A percentile compares a stretch with the other conserved stretches of the same genome.
phyloP scores from a whole-genome alignment of 2,329 filamentous ascomycete genomes.

The Beauveria varroae region DNA sequence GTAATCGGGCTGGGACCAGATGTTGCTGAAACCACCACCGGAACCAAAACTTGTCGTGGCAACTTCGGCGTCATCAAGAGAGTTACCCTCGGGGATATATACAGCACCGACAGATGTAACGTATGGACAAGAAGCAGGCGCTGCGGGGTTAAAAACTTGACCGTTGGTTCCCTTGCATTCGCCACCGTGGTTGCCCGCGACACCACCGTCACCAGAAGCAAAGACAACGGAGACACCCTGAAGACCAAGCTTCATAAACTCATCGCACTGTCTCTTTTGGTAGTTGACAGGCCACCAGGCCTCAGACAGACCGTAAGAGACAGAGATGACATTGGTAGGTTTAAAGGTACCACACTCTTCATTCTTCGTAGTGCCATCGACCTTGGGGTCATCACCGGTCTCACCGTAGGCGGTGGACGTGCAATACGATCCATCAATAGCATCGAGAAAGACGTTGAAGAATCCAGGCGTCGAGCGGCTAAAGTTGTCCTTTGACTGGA shows the following conservation, averaged over 20 bases:
- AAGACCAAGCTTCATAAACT: conserved; percentile 39
- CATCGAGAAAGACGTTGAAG: conserved; percentile 33
- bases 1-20: conserved; percentile 39
- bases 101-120: conserved; percentile 45
- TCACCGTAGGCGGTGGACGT: conserved; percentile 32
- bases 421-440: conserved; percentile 39
- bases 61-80: conserved; percentile 36
- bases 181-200: conserved; percentile 19
- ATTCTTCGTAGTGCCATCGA: neutral
- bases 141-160: conserved; percentile 26
- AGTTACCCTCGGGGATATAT: conserved; percentile 31
- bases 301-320: conserved; percentile 42
- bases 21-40: conserved; percentile 26
- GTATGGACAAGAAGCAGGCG: conserved; percentile 33
- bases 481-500: conserved; percentile 10
- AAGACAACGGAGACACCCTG: conserved; percentile 33
- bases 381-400: neutral
- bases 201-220: conserved; percentile 33
- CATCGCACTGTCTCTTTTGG: conserved; percentile 33
- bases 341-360: conserved; percentile 18
- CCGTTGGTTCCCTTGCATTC: conserved; percentile 10
- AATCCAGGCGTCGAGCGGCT: neutral
- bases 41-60: conserved; percentile 34
- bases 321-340: conserved; percentile 25
- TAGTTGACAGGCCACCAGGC: conserved; percentile 37